Conservation (phyloP, 768 basidiomycete species). For the Pulveroboletus sp. region DNA sequence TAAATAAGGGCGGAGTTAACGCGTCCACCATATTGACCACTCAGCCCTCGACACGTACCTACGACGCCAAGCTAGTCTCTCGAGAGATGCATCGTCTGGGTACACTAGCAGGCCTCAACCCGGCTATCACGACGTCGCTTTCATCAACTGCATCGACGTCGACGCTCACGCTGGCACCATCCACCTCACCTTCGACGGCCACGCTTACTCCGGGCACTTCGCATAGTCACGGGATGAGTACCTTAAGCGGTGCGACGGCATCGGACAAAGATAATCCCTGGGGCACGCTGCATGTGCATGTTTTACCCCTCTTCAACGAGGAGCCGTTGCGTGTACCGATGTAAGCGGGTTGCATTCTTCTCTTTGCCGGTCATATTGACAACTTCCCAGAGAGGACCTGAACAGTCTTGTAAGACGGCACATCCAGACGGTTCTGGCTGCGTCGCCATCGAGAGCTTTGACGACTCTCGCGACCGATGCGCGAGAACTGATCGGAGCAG, state of each 20-base stretch:
- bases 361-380: constrained; percentile 9
- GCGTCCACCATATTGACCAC: constrained; percentile 5
- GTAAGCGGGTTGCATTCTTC: constrained; percentile 38
- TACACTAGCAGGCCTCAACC: constrained; percentile 51
- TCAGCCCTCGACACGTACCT: constrained; percentile 62
- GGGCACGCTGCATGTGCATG: constrained; percentile 79
- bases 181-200: constrained; percentile 35
- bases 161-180: constrained; percentile 40
- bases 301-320: constrained; percentile 89
- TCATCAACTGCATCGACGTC: constrained; percentile 46
- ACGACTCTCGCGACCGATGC: constrained; percentile 73
- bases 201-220: constrained; percentile 33
- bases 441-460: constrained; percentile 70
- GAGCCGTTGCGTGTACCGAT: constrained; percentile 83
- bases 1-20: constrained; percentile 24
- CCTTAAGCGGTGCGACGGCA: constrained; percentile 23
- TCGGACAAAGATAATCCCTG: constrained; percentile 66
- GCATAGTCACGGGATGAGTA: constrained; percentile 23
- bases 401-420: constrained; percentile 79
- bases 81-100: constrained; percentile 85
- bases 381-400: constrained; percentile 69
- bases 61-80: constrained; percentile 75
- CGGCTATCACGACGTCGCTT: constrained; percentile 37
- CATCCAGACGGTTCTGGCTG: constrained; percentile 67
- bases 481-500: constrained; percentile 75